Base-by-base conservation (phyloP, 306 rosid species). In the Corylus avellana region DNA sequence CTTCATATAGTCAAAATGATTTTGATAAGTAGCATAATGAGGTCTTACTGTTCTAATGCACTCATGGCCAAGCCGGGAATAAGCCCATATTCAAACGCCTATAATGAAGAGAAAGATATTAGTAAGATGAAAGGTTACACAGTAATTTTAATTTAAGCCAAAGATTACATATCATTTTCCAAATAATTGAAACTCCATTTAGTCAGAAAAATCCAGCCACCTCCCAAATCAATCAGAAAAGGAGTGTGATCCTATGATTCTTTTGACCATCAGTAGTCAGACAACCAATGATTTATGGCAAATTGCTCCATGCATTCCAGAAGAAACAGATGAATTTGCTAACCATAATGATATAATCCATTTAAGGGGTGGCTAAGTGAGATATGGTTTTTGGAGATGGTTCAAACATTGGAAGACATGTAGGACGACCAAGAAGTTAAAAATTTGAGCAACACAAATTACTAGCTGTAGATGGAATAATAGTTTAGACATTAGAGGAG, bases 21-120 rank as follows among this genome's bases (percentile, higher is more conserved):
- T 22, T 22, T 22, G 25, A 49, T 9, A 66, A 79, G 58, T 77
- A 64, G 10, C 37, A 57, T 80, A 78, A 27, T 20, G 79, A 70
- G 74, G 85, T 85, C 98, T 78, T 90, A 95, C 98, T 85, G 97
- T 85, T 95, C 98, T 77, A 95, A 70, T 72, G 89, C 97, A 89
- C 98, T 88, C 37, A 95, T 67, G 78, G 93, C 90, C 84, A 95
- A 80, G 70, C 98, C 98, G 74, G 98, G 96, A 84, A 92, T 56
- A 75, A 95, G 92, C 76, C 98, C 98, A 61, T 90, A 83, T 14
- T 95, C 91, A 78, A 91, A 94, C 73, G 97, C 97, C 98, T 94
- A 67, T 75, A 83, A 81, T 50, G 20, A 77, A 68, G 79, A 82
- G 42, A 73, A 73, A 78, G 71, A 68, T 62, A 57, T 54, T 42